A percentile compares a stretch with the other conserved stretches of the same genome.
Evolutionary conservation across 192 early-diverging fungal species (phyloP).

Genomic region (Pilaira anomala): DNA sequence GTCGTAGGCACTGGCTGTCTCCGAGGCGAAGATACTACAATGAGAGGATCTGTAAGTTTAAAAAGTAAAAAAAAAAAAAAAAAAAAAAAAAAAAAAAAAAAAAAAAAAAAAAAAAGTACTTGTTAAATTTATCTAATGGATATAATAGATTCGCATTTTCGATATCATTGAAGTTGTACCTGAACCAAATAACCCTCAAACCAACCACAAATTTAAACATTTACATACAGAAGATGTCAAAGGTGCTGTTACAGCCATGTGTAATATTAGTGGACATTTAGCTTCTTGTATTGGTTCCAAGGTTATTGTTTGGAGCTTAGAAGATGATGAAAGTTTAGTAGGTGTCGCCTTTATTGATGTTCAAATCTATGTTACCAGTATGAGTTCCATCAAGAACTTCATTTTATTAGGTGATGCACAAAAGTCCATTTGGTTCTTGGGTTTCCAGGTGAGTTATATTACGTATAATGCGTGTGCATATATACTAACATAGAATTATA

Average conservation of each 20-base stretch:
- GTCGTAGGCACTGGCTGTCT: slow-evolving; percentile 85
- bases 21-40: slow-evolving; percentile 87
- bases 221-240: slow-evolving; percentile 81
- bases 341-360: slow-evolving; percentile 95
- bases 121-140: too few relatives aligned
- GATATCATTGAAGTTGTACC: slow-evolving; percentile 98
- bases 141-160: slow-evolving; percentile 78
- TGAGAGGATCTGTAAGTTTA: slow-evolving; percentile 76
- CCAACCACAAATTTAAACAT: slow-evolving; percentile 87
- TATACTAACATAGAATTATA: slow-evolving; percentile 21
- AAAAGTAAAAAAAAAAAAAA: too few relatives aligned
- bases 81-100: neutral
- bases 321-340: slow-evolving; percentile 73
- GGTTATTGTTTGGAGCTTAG: slow-evolving; percentile 82
- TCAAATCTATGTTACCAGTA: slow-evolving; percentile 81
- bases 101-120: neutral
- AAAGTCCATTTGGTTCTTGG: slow-evolving; percentile 87
- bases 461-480: neutral
- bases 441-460: slow-evolving; percentile 71
- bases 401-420: slow-evolving; percentile 83
- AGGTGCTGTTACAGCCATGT: slow-evolving; percentile 82
- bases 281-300: slow-evolving; percentile 85
- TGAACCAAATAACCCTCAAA: slow-evolving; percentile 89
- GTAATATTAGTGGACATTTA: slow-evolving; percentile 82
- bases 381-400: slow-evolving; percentile 83